A percentile compares a stretch with the other conserved stretches of the same genome.
Conservation (phyloP, 495 filamentous ascomycete species). For the Durotheca rogersii region DNA sequence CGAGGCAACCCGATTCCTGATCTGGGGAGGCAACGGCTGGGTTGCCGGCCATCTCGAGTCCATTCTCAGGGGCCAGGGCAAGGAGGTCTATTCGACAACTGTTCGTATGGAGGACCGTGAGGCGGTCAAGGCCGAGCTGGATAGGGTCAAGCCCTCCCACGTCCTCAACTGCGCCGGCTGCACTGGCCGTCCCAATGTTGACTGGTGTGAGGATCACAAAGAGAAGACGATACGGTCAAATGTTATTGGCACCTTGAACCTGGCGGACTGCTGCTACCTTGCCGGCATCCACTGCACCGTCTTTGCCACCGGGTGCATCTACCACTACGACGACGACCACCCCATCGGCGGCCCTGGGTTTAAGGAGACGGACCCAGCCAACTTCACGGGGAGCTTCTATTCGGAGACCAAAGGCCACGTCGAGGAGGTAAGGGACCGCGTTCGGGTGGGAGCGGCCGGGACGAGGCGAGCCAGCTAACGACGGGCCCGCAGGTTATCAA, state of each 20-base stretch:
- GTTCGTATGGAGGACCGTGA: constrained; percentile 64
- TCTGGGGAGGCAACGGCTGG: constrained; percentile 65
- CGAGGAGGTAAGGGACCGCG: constrained; percentile 52
- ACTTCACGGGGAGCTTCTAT: constrained; percentile 67
- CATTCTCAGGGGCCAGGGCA: constrained; percentile 61
- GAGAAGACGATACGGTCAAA: constrained; percentile 65
- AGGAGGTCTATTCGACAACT: constrained; percentile 58
- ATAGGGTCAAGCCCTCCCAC: constrained; percentile 60
- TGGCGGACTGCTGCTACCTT: constrained; percentile 59
- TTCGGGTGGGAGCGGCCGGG: not conserved
- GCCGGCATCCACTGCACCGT: constrained; percentile 61
- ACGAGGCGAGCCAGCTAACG: constrained; percentile 13
- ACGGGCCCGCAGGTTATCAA: constrained; percentile 55
- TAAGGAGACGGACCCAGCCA: constrained; percentile 61
- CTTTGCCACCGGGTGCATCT: constrained; percentile 66
- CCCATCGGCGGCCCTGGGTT: constrained; percentile 60
- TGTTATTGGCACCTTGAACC: constrained; percentile 62
- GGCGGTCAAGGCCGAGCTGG: constrained; percentile 55
- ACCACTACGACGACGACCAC: constrained; percentile 59
- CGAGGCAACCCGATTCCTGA: constrained; percentile 49
- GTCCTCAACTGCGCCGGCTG: constrained; percentile 65
- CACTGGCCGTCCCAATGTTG: constrained; percentile 68
- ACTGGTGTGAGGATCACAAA: constrained; percentile 70
- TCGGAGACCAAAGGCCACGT: constrained; percentile 65
- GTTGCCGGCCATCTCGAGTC: constrained; percentile 63